Base-by-base conservation (phyloP, 169 alveolate genomes). In the Plasmodium malariae region DNA sequence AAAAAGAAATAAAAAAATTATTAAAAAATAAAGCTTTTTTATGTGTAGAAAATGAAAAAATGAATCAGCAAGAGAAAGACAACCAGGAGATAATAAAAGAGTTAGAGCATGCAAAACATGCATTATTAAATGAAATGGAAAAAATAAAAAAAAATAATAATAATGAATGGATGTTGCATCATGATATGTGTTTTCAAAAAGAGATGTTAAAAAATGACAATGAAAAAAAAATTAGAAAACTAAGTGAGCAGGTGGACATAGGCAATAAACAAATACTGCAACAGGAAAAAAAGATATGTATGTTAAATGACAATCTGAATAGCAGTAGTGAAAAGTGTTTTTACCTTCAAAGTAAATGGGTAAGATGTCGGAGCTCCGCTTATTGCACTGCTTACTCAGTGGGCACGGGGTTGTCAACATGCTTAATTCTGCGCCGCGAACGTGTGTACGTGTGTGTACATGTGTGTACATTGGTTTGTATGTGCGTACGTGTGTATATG, bases 281-380 rank as follows among this genome's bases (percentile, higher is more conserved):
- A 24, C 62, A 76, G 26, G 70, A 76, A 76, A 60, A 76, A 40
- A 76, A 45, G 51, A 76, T 76, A 60, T 62, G 12, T 36, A 36
- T 12, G 37, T 48, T 76, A 43, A 76, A 76, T 62, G 89, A 76
- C 12, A 40, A 76, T 11, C 24, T 76, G 45, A 76, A 76, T 54
- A 48, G 14, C 11, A 76, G 30, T 21, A 32, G 43, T 45, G 69
- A 51, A 60, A 67, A 76, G 3, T 62, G 36, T 51, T 43, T 37
- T 45, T 11, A 63, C 43, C 62, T 54, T 76, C 59, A 76, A 43
- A 62, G 19, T 3, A 76, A 60, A 37, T 76, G 78, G 74, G 89
- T 76, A 76, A 43, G 89, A 34, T 55, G 3, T n/a, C n/a, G n/a
- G n/a, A n/a, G n/a, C n/a, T n/a, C n/a, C n/a, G n/a, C n/a, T n/a